These are phyloP conservation scores for Coelastrella sp. DNA, from an alignment of 139 green algal genomes.

Conservation along the genomic window DNA sequence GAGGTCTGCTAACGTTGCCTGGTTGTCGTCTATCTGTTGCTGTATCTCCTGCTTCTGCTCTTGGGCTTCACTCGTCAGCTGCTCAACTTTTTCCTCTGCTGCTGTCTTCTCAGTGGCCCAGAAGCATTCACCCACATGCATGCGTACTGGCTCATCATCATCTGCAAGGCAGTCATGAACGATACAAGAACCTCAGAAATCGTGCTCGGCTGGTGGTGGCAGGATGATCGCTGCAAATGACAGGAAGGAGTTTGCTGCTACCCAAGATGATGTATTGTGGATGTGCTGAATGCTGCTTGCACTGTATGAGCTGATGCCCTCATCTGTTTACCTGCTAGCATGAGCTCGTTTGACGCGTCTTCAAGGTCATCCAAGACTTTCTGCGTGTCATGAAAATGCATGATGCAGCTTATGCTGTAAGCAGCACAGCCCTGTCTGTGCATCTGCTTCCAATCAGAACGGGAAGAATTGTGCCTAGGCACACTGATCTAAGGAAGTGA, in stretches of 20 bases:
- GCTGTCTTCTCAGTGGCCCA: not conserved
- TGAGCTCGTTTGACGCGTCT: slow-evolving; percentile 31
- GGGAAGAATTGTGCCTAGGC: too few species aligned
- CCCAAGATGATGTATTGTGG: not conserved
- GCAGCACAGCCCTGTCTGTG: not conserved
- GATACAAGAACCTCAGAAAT: too few species aligned
- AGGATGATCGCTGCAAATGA: too few species aligned
- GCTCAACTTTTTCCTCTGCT: slow-evolving; percentile 16
- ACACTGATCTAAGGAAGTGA: too few species aligned
- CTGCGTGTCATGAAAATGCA: not conserved
- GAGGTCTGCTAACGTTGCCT: not conserved
- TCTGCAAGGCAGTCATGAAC: not conserved
- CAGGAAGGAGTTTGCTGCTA: too few species aligned
- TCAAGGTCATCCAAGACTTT: slow-evolving; percentile 41
- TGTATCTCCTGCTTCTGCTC: not conserved
- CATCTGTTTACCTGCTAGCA: slow-evolving; percentile 32
- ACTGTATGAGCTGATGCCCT: not conserved
- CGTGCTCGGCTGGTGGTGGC: too few species aligned
- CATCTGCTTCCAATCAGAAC: not conserved
- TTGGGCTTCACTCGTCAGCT: slow-evolving; percentile 1
- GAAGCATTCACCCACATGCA: slow-evolving; percentile 37
- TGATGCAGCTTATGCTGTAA: not conserved
- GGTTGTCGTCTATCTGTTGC: not conserved
- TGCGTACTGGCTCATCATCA: slow-evolving; percentile 18
- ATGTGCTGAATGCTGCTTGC: not conserved